Evolutionary conservation across 2,329 filamentous ascomycete species (phyloP), one percentile per base, ranked within the genome.

Genomic region (Zalaria sp.): DNA sequence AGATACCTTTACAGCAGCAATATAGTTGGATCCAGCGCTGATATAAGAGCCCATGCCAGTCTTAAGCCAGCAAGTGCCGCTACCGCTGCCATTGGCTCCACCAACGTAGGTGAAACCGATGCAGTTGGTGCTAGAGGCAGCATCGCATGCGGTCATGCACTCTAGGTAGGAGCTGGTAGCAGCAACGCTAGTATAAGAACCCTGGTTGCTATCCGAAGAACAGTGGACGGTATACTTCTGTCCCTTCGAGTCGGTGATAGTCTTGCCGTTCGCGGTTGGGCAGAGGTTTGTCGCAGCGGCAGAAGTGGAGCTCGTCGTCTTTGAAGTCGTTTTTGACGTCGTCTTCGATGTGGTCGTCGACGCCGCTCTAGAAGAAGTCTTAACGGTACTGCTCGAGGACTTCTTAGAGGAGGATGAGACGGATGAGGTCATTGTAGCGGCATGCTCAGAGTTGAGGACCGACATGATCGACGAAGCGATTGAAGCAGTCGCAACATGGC

Each of bases 251-350:
- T 43, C 49, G 5, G 42, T 49, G 41, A 53, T 53, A 2, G 41
- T 43, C 25, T 42, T 53, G 26, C 43, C 45, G 35, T 55, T 48
- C 5, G 44, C 43, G 4, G 31, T 34, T 1, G 53, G 53, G 39
- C 53, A 56, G 26, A 43, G 28, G 9, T 28, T 43, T 11, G 9
- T 39, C 29, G 41, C 41, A 25, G 41, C 28, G 36, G 35, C 29
- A 34, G 41, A 35, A 29, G 36, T 37, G 6, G 41, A 39, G 11
- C 35, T 25, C 26, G 41, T 36, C n/a, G 34, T 42, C n/a, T 35
- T 26, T 2, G 35, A 34, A 18, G 18, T 18, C 18, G 18, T 18
- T 18, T 18, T 18, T 18, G 18, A 18, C 18, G 18, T 18, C 18
- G 18, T 18, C 18, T 18, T 18, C 18, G 18, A 2, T 9, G 40